phyloP scores from a whole-genome alignment of 345 rosid genomes.

The Brassica incana region DNA sequence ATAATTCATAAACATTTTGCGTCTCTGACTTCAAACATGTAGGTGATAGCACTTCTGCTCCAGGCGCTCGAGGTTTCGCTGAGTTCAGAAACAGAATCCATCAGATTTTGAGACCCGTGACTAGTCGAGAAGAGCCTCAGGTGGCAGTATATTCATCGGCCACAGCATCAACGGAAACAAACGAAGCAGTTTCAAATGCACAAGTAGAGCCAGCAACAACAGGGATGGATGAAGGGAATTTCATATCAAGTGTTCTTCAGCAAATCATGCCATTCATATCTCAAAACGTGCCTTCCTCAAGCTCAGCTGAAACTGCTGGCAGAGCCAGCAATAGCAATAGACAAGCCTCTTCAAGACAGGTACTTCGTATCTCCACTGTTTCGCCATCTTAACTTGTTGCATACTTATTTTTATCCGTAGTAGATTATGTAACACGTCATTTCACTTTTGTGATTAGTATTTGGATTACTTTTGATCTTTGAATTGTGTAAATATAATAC shows the following conservation, averaged over 20 bases:
- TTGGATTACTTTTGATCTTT: background rate
- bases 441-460: background rate
- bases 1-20: background rate
- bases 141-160: slow-evolving; percentile 31
- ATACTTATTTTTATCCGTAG: background rate
- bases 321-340: slow-evolving; percentile 21
- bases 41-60: slow-evolving; percentile 32
- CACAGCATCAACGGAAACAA: slow-evolving; percentile 28
- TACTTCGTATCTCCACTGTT: slow-evolving; percentile 11
- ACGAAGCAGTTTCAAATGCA: slow-evolving; percentile 32
- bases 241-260: slow-evolving; percentile 52
- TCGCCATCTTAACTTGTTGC: background rate
- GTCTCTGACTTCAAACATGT: slow-evolving; percentile 17
- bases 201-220: slow-evolving; percentile 35
- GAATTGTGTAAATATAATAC: too few species aligned
- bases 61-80: slow-evolving; percentile 28
- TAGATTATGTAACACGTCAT: background rate
- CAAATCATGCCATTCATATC: slow-evolving; percentile 55
- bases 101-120: slow-evolving; percentile 45
- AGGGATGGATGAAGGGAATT: slow-evolving; percentile 46
- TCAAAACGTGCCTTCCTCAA: slow-evolving; percentile 33
- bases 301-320: slow-evolving; percentile 32
- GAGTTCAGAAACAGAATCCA: slow-evolving; percentile 41
- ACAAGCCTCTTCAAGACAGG: slow-evolving; percentile 42
- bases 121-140: slow-evolving; percentile 45